Evolutionary conservation across 2,329 filamentous ascomycete species (phyloP).

Genomic region (Scolecobasidium constrictum): DNA sequence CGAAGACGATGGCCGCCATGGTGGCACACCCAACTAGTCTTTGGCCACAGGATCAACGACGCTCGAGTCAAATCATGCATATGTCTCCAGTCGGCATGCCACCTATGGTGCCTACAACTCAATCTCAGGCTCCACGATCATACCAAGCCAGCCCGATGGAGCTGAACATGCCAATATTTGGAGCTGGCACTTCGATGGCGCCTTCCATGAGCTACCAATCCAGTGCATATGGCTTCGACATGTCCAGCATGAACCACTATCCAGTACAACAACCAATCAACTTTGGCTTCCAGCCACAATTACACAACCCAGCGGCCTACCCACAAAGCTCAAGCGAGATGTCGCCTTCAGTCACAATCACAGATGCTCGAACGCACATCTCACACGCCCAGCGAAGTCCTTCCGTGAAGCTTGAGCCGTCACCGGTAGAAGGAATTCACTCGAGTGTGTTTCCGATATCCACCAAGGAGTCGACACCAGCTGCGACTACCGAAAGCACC

Average conservation of each 20-base stretch:
- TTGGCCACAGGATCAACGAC: conserved; percentile 22
- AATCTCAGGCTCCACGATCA: conserved; percentile 17
- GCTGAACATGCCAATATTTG: conserved; percentile 25
- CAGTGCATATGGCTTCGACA: conserved; percentile 24
- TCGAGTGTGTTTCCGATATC: background rate
- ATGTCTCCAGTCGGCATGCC: conserved; percentile 8
- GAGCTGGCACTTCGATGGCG: conserved; percentile 16
- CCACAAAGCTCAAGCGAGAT: conserved; percentile 12
- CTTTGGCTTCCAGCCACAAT: conserved; percentile 17
- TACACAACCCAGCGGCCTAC: conserved; percentile 20
- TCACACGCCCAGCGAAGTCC: conserved; percentile 18
- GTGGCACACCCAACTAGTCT: conserved; percentile 24
- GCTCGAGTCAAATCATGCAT: conserved; percentile 9
- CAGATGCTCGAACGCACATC: conserved; percentile 20
- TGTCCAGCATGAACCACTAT: conserved; percentile 23
- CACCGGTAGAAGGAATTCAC: conserved; percentile 8
- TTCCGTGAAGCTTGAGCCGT: conserved; percentile 30
- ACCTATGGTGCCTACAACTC: conserved; percentile 12
- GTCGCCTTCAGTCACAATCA: conserved; percentile 15
- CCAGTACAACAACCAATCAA: conserved; percentile 24
- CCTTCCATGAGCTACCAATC: conserved; percentile 25
- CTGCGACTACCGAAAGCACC: conserved; percentile 19
- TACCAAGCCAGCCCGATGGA: conserved; percentile 23
- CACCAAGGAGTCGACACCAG: conserved; percentile 8
- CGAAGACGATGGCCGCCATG: conserved; percentile 21